Conservation (phyloP, 2,329 filamentous ascomycete species). For the Ophiostoma angusticollis region DNA sequence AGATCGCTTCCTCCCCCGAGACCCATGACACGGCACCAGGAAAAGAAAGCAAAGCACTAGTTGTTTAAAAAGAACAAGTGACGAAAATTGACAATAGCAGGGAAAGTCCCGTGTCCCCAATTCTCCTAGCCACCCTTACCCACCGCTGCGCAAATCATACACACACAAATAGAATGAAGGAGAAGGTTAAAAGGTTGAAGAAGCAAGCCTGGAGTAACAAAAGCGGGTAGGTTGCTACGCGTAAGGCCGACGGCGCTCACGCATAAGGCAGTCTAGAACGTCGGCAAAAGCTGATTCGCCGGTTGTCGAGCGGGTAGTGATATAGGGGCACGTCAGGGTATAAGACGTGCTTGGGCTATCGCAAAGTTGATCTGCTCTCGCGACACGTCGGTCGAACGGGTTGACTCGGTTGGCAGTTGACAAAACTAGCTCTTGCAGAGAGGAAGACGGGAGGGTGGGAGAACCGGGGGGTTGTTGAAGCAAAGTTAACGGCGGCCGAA, state of each 20-base stretch:
- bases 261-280: no score
- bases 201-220: background rate
- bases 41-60: background rate
- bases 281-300: no score
- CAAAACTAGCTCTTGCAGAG: background rate
- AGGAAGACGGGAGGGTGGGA: no score
- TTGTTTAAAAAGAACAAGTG: constrained; percentile 1
- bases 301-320: no score
- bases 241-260: no score
- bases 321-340: no score
- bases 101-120: background rate
- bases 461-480: background rate
- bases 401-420: constrained; percentile 1
- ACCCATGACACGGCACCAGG: background rate
- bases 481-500: constrained; percentile 79
- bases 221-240: constrained; percentile 1
- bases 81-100: background rate
- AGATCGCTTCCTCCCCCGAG: constrained; percentile 1
- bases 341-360: no score
- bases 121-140: background rate
- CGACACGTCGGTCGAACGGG: constrained; percentile 1
- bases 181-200: background rate
- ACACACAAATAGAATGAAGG: constrained; percentile 1
- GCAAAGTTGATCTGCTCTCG: no score
- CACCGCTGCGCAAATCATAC: constrained; percentile 6